Evolutionary conservation across 1,284 basidiomycete genomes (phyloP).

Genomic region (Leccinum holopus): DNA sequence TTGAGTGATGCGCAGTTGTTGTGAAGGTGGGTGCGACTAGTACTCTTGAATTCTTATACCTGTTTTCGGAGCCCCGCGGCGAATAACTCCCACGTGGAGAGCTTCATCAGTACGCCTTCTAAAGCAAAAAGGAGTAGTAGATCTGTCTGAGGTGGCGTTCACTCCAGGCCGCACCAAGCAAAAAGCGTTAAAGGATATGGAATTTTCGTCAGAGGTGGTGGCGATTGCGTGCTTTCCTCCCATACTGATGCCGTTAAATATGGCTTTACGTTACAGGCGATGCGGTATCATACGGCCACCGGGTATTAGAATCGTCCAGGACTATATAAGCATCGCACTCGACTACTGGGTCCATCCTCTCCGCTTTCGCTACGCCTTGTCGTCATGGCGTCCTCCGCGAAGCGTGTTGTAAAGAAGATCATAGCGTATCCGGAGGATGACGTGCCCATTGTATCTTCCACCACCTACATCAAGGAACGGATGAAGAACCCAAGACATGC

Average conservation of each 20-base stretch:
- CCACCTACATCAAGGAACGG: slow-evolving; percentile 48
- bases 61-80: not conserved
- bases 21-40: not conserved
- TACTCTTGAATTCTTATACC: not conserved
- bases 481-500: slow-evolving; percentile 43
- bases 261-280: not conserved
- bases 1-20: not conserved
- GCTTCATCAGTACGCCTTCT: not conserved
- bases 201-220: not conserved
- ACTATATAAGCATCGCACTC: not conserved
- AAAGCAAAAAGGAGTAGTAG: not conserved
- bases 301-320: not conserved
- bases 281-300: no score
- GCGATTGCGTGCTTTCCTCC: not conserved
- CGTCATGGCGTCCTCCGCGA: slow-evolving; percentile 43
- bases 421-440: slow-evolving; percentile 61
- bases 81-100: not conserved
- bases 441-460: slow-evolving; percentile 55
- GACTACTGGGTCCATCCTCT: not conserved
- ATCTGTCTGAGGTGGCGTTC: not conserved
- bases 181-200: not conserved
- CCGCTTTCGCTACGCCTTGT: not conserved
- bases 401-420: slow-evolving; percentile 55
- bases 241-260: not conserved
- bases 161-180: not conserved